phyloP scores from a whole-genome alignment of 345 rosid species.

The Salix suchowensis region DNA sequence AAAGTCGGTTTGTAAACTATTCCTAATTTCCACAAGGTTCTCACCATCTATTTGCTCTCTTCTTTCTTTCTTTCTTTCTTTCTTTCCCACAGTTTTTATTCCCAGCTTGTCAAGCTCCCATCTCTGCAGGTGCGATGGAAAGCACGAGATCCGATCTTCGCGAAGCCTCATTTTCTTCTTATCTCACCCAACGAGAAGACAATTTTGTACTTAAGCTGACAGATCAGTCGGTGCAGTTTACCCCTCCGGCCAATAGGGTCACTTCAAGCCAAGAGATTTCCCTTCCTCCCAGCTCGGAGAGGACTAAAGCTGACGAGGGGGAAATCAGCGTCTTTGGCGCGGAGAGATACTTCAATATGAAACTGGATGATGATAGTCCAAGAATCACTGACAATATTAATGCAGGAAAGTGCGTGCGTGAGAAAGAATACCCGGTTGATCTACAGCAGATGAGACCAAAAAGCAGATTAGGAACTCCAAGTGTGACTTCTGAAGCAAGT shows the following conservation, averaged over 20 bases:
- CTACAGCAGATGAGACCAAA: conserved; percentile 19
- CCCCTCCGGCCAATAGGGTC: conserved; percentile 14
- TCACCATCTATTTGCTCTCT: background rate
- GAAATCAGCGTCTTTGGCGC: conserved; percentile 52
- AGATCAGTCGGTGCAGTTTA: conserved; percentile 14
- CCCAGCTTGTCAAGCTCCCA: background rate
- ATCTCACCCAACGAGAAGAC: conserved; percentile 30
- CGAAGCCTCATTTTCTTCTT: conserved; percentile 38
- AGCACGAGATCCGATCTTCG: conserved; percentile 24
- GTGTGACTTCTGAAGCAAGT: conserved; percentile 44
- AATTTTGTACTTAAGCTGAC: conserved; percentile 32
- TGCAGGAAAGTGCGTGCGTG: conserved; percentile 5
- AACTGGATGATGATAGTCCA: conserved; percentile 27
- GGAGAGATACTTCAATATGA: conserved; percentile 52
- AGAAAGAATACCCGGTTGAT: conserved; percentile 22
- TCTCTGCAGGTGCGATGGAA: conserved; percentile 22
- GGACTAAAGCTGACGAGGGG: conserved; percentile 25
- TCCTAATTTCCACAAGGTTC: background rate
- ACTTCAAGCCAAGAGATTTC: conserved; percentile 19
- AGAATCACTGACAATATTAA: conserved; percentile 5
- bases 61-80: too few relatives aligned
- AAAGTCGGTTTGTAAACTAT: background rate
- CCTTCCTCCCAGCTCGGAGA: conserved; percentile 17
- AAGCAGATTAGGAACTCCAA: conserved; percentile 39
- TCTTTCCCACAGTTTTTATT: background rate